Conservation (phyloP, 2,329 filamentous ascomycete species). For the Coniochaeta sp. region DNA sequence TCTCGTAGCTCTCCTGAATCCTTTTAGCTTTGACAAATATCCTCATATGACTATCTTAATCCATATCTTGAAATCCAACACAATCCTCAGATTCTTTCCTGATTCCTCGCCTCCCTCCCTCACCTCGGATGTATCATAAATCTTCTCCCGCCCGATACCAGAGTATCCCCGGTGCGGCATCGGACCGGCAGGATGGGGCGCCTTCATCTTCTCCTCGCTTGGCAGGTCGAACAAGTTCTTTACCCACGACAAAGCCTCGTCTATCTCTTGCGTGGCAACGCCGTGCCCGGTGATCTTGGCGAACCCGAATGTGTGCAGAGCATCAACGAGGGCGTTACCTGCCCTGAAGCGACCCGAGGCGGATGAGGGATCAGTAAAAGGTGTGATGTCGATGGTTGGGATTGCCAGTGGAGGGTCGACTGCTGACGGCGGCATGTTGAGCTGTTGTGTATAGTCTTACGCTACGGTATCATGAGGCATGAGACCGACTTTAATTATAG, state of each 20-base stretch:
- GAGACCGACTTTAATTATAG: too few species aligned
- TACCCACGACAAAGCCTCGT: not conserved
- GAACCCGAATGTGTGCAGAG: not conserved
- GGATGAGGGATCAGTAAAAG: not conserved
- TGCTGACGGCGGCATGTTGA: not conserved
- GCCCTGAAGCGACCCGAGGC: not conserved
- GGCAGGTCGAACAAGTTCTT: not conserved
- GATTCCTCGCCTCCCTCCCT: too few species aligned
- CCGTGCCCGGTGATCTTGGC: not conserved
- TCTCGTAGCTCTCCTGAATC: conserved; percentile 27
- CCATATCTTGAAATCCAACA: not conserved
- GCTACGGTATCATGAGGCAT: too few species aligned
- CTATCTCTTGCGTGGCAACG: not conserved
- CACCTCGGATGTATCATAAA: too few species aligned
- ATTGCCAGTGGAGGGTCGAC: not conserved
- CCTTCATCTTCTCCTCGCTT: not conserved
- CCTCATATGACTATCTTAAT: not conserved
- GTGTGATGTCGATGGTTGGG: not conserved
- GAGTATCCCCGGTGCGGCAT: not conserved
- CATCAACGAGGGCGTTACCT: not conserved
- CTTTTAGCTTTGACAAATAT: not conserved
- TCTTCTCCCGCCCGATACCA: too few species aligned
- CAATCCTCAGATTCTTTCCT: too few species aligned
- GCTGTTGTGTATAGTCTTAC: too few species aligned
- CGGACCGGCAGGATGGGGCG: not conserved